phyloP scores from a whole-genome alignment of 352 stramenopile species.

The Globisporangium nagaii region DNA sequence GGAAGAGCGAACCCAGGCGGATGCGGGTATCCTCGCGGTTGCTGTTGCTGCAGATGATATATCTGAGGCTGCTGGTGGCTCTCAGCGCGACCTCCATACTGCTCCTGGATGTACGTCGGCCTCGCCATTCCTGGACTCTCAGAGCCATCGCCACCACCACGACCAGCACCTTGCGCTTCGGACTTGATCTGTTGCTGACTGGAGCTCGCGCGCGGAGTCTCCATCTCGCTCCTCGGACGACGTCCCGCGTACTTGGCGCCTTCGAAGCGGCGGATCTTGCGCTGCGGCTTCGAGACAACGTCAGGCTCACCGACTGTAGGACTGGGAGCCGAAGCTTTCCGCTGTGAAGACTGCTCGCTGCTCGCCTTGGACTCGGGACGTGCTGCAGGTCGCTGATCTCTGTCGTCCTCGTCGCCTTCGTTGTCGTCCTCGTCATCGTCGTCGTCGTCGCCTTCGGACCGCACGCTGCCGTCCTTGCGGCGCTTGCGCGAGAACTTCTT shows the following conservation, averaged over 20 bases:
- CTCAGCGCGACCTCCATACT: not conserved
- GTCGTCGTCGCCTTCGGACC: constrained; percentile 13
- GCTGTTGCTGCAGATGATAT: not conserved
- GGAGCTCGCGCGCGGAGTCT: not conserved
- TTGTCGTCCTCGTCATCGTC: not conserved
- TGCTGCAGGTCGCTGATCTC: not conserved
- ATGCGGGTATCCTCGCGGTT: not conserved
- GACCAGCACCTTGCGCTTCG: not conserved
- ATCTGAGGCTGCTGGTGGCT: not conserved
- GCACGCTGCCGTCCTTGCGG: constrained; percentile 12
- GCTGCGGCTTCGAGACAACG: not conserved
- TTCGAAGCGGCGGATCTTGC: constrained; percentile 15
- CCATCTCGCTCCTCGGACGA: not conserved
- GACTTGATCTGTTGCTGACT: not conserved
- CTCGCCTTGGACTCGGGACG: not conserved
- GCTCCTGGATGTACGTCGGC: not conserved
- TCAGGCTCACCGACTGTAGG: no score
- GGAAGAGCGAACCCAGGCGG: not conserved
- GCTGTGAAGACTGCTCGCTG: no score
- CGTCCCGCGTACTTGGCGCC: constrained; percentile 3
- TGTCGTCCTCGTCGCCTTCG: not conserved
- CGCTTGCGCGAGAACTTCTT: constrained; percentile 70
- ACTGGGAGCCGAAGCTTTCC: no score
- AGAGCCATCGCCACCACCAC: not conserved
- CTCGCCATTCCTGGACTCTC: not conserved